A percentile compares a stretch with the other conserved stretches of the same genome.
Evolutionary conservation across 805 yeast genomes (phyloP).

Genomic region (Nakazawaea molendinolei): DNA sequence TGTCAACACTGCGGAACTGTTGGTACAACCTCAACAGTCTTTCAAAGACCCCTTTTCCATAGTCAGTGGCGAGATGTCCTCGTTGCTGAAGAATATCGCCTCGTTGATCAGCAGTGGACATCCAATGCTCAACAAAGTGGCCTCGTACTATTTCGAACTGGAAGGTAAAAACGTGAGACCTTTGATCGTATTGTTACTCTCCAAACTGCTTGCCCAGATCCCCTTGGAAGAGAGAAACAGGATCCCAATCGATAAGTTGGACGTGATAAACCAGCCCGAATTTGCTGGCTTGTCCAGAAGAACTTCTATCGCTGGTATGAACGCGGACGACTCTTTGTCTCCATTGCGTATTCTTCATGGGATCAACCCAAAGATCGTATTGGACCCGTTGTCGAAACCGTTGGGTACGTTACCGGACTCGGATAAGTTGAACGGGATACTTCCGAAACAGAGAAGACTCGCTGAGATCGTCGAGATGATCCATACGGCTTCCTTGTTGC

Average conservation of each 20-base stretch:
- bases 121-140: conserved; percentile 84
- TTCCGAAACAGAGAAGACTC: conserved; percentile 90
- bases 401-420: conserved; percentile 59
- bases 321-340: conserved; percentile 58
- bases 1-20: conserved; percentile 62
- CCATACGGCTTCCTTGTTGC: conserved; percentile 91
- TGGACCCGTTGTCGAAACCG: conserved; percentile 80
- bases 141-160: conserved; percentile 92
- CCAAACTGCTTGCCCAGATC: conserved; percentile 73
- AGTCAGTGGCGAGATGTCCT: conserved; percentile 90
- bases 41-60: conserved; percentile 81
- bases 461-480: conserved; percentile 99
- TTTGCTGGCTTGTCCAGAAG: conserved; percentile 50
- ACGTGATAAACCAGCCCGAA: conserved; percentile 61
- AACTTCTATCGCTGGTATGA: conserved; percentile 52
- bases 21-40: conserved; percentile 54
- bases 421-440: conserved; percentile 61
- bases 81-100: conserved; percentile 81
- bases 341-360: conserved; percentile 86
- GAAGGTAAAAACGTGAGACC: conserved; percentile 97
- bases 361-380: conserved; percentile 73
- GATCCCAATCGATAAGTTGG: conserved; percentile 51
- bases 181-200: conserved; percentile 71
- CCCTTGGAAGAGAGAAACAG: conserved; percentile 65
- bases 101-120: conserved; percentile 86